Evolutionary conservation across 805 yeast genomes (phyloP), one percentile per base, ranked within the genome.

Genomic region (Schwanniomyces pseudopolymorphus): DNA sequence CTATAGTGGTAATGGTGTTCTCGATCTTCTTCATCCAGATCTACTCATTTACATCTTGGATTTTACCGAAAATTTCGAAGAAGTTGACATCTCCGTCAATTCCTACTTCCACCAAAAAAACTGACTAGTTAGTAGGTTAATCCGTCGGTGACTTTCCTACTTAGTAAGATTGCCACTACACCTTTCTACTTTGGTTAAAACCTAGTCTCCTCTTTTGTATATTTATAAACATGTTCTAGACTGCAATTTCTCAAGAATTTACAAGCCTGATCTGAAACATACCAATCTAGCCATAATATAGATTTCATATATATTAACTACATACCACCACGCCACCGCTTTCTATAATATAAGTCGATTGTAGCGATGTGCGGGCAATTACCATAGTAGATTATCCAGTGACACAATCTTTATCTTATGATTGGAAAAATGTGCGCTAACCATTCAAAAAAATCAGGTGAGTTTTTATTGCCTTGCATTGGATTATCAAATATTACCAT

Each of bases 1-100:
- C 75, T 0, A 63, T 79, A 3, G 47, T 66, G 11, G 50, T 61
- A 16, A 63, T 64, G 67, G 40, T 57, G 3, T 19, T 55, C 10
- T 41, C 49, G 6, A 27, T 47, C 14, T 46, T 42, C 10, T 26
- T 49, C 14, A 16, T 46, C 16, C 42, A 40, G 17, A 28, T 49
- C 14, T 36, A 36, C 25, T 3, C 39, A 8, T n/a, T 36, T 20
- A 6, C 16, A 13, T 20, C 22, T 2, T 36, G 39, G 39, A 3
- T 36, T 13, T 10, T n/a, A 4, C 16, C 4, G 6, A 21, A 19
- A 9, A 19, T 36, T 5, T 20, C 24, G 10, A 21, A 8, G 16
- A 36, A 36, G 16, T 14, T 31, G 14, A 14, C 19, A 7, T 16
- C 35, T 5, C 35, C 35, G 2, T 9, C 35, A 5, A 31, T 31